phyloP scores from a whole-genome alignment of 179 eudicot genomes.

The Amaranthus tricolor region DNA sequence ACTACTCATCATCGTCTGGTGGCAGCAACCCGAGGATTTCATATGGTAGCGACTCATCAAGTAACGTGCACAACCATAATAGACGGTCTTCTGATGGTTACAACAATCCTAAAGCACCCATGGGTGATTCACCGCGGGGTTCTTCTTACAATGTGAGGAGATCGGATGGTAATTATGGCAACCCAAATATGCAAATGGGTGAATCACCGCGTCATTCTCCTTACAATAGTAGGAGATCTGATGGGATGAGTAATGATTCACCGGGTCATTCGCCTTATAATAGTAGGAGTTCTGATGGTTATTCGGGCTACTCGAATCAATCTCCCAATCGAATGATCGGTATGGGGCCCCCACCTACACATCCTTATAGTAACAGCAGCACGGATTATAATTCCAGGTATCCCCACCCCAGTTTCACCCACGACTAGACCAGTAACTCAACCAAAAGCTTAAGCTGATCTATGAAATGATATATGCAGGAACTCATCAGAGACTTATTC shows the following conservation, averaged over 20 bases:
- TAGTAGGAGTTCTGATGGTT: background rate
- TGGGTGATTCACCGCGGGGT: too few species aligned
- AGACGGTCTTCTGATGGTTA: background rate
- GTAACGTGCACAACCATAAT: background rate
- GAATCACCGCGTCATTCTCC: background rate
- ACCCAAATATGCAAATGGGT: too few species aligned
- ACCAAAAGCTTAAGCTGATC: too few species aligned
- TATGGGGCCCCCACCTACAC: slow-evolving; percentile 10
- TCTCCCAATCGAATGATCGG: slow-evolving; percentile 13
- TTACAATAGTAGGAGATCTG: background rate
- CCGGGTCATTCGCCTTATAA: background rate
- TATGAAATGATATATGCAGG: background rate
- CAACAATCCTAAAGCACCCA: background rate
- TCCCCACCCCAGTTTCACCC: too few species aligned
- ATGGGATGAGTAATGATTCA: background rate
- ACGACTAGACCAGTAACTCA: too few species aligned
- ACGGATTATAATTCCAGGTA: slow-evolving; percentile 30
- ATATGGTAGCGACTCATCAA: background rate
- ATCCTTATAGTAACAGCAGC: background rate
- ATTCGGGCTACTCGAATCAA: background rate
- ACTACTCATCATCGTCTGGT: background rate
- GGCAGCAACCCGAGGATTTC: background rate
- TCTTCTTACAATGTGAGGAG: too few species aligned
- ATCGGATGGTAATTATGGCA: too few species aligned
- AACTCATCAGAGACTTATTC: slow-evolving; percentile 6